Evolutionary conservation across 73 alveolate species (phyloP), one percentile per base, ranked within the genome.

Genomic region (Paramecium sonneborni): DNA sequence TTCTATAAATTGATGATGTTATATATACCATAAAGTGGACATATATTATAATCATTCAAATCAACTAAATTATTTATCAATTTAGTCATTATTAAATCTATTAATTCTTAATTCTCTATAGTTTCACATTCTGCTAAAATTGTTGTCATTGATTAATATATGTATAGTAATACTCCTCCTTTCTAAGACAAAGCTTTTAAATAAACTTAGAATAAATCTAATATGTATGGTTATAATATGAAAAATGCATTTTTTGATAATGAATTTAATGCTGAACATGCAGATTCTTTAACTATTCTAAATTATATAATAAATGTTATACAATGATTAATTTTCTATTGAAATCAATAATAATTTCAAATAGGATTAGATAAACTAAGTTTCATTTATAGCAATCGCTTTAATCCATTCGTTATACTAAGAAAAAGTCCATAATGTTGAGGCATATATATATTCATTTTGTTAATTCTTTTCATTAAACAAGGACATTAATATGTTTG

Each of bases 341-440:
- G 90, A 39, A 6, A 30, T 44, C 20, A 79, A 23, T 44, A 79
- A 24, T 46, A 79, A 79, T 44, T 79, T 24, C 12, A 79, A 20
- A 44, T 79, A 79, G 8, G 44, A 43, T 41, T 41, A 28, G 7
- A 79, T 44, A 46, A 79, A 79, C 18, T 79, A 46, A 20, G 44
- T 44, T 7, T 44, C 55, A 43, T 79, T 79, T 12, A 26, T 46
- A 5, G 46, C 74, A 12, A 43, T 32, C 3, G 39, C 5, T 30
- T 79, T 41, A 43, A 79, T 79, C 90, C 90, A 79, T 10, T 79
- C 37, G 18, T 38, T 79, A 26, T 41, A 79, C 18, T 79, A 79
- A 9, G 90, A 79, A 14, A 79, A 30, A 7, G 90, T 43, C 90
- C 90, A 79, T 79, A 79, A 43, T 21, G 48, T 79, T n/a, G 90